These are phyloP conservation scores for Serendipita vermifera DNA, from an alignment of 768 basidiomycete species.

Conservation along the genomic window DNA sequence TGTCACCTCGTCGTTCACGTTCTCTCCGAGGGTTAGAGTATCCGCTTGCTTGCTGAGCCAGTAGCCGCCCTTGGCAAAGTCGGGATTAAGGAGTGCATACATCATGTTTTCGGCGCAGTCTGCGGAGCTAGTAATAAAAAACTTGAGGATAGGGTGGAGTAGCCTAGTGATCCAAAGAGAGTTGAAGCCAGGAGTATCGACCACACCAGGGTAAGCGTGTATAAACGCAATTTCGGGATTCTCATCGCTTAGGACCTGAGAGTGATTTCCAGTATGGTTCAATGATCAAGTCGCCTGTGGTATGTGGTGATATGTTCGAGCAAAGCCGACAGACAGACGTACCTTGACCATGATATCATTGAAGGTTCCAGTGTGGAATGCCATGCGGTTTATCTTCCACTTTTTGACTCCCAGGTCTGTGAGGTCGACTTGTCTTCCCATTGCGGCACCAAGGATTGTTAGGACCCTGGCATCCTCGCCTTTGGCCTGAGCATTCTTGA, in stretches of 20 bases:
- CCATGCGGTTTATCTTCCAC: background rate
- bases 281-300: too few species aligned
- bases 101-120: too few species aligned
- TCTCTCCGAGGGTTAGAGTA: background rate
- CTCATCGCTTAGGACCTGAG: constrained; percentile 9
- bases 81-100: background rate
- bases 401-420: constrained; percentile 17
- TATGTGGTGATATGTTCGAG: too few species aligned
- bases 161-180: too few species aligned
- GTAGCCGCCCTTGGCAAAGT: background rate
- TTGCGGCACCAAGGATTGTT: constrained; percentile 8
- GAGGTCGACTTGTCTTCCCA: constrained; percentile 13
- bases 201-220: constrained; percentile 11
- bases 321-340: too few species aligned
- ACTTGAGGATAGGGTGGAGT: too few species aligned
- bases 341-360: too few species aligned
- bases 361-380: too few species aligned
- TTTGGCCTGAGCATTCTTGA: constrained; percentile 6
- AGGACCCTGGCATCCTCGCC: constrained; percentile 14
- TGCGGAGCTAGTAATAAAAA: too few species aligned
- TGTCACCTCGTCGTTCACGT: background rate
- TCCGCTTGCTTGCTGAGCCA: background rate
- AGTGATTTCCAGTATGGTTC: too few species aligned
- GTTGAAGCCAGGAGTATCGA: constrained; percentile 12
- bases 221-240: constrained; percentile 12